These are phyloP conservation scores for Kazachstania martiniae DNA, from an alignment of 805 yeast genomes.

Conservation along the genomic window DNA sequence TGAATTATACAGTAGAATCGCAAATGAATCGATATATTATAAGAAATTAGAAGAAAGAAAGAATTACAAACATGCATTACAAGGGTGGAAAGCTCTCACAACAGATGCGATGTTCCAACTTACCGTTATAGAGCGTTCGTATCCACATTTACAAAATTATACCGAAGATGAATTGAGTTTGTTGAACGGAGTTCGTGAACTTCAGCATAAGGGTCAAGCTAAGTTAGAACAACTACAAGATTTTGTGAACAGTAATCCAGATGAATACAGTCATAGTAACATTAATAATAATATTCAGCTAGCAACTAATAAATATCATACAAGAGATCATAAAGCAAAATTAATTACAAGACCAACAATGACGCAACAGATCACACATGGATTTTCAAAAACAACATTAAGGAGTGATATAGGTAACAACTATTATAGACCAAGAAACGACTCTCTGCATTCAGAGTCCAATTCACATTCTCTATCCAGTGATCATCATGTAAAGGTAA, in stretches of 20 bases:
- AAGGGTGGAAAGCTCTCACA: conserved; percentile 68
- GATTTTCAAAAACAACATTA: conserved; percentile 20
- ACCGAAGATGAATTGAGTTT: conserved; percentile 38
- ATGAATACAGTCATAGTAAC: no score
- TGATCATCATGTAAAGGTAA: no score
- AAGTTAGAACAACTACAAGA: conserved; percentile 31
- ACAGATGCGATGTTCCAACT: conserved; percentile 47
- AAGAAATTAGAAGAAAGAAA: conserved; percentile 47
- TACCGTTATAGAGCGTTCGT: conserved; percentile 39
- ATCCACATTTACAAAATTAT: conserved; percentile 23
- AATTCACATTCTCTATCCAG: no score
- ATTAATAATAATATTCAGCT: conserved; percentile 4
- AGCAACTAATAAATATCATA: conserved; percentile 1
- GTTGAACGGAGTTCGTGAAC: conserved; percentile 30
- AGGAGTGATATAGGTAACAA: conserved; percentile 12
- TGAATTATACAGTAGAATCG: conserved; percentile 50
- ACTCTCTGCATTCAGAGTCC: no score
- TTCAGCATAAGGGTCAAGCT: conserved; percentile 28
- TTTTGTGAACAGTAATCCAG: conserved; percentile 5
- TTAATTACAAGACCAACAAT: conserved; percentile 18
- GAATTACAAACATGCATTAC: conserved; percentile 43
- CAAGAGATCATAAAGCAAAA: conserved; percentile 8
- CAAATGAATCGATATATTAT: conserved; percentile 47
- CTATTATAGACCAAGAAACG: conserved; percentile 1
- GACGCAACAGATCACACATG: conserved; percentile 8